A percentile compares a stretch with the other conserved stretches of the same genome.
Evolutionary conservation across 2,329 filamentous ascomycete genomes (phyloP).

Genomic region (Neonectria coccinea): DNA sequence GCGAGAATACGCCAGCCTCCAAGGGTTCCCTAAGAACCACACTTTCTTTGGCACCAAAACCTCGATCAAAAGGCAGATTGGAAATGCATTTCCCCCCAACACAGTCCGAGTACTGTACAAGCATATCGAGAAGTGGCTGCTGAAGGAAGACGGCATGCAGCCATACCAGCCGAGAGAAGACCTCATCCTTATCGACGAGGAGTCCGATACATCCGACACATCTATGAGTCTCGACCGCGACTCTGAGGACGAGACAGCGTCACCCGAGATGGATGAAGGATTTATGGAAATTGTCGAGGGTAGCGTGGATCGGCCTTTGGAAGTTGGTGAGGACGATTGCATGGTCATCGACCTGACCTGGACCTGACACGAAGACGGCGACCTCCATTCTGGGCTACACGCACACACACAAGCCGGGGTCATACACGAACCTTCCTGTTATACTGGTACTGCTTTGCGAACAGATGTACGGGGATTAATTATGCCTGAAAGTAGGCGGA

Average conservation of each 20-base stretch:
- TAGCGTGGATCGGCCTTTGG: not conserved
- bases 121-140: slow-evolving; percentile 61
- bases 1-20: slow-evolving; percentile 75
- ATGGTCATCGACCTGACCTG: slow-evolving; percentile 41
- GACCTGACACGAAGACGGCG: slow-evolving; percentile 34
- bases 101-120: slow-evolving; percentile 63
- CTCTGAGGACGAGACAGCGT: slow-evolving; percentile 21
- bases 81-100: slow-evolving; percentile 80
- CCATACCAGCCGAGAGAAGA: slow-evolving; percentile 35
- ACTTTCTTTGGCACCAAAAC: slow-evolving; percentile 61
- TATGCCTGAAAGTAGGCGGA: not conserved
- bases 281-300: slow-evolving; percentile 18
- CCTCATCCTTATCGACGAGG: slow-evolving; percentile 42
- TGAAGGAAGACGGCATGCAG: slow-evolving; percentile 55
- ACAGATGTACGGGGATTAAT: slow-evolving; percentile 19
- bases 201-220: slow-evolving; percentile 38
- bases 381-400: not conserved
- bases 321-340: slow-evolving; percentile 17
- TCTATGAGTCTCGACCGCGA: slow-evolving; percentile 16
- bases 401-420: not conserved
- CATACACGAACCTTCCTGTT: slow-evolving; percentile 7
- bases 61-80: slow-evolving; percentile 73
- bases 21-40: slow-evolving; percentile 75
- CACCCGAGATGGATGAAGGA: slow-evolving; percentile 45
- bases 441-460: slow-evolving; percentile 4